Percentiles rank a stretch among this genome's conserved stretches.
These are phyloP conservation scores for Hura crepitans DNA, from an alignment of 441 rosid species.

Conservation along the genomic window DNA sequence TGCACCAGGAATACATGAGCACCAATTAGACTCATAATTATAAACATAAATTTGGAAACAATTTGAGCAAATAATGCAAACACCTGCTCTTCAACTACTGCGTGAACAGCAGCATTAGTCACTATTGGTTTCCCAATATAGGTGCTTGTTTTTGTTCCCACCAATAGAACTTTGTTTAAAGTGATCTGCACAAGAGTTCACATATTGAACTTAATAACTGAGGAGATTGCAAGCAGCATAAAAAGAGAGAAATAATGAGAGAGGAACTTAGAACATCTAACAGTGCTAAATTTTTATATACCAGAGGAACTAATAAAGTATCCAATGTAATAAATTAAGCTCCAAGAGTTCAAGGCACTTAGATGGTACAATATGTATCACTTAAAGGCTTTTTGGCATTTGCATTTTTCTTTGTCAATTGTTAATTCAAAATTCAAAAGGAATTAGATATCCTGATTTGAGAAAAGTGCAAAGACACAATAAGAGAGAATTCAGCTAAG, in stretches of 20 bases:
- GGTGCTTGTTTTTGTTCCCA: constrained; percentile 75
- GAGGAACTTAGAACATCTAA: neutral
- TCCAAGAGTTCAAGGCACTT: neutral
- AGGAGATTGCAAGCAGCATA: neutral
- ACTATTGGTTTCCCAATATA: constrained; percentile 89
- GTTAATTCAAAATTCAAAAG: neutral
- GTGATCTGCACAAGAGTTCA: constrained; percentile 46
- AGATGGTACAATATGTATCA: neutral
- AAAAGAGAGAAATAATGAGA: neutral
- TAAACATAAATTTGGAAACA: neutral
- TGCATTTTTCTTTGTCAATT: neutral
- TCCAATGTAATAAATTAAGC: neutral
- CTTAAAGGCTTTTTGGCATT: neutral
- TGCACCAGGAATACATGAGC: constrained; percentile 27
- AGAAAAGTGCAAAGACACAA: neutral
- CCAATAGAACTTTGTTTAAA: constrained; percentile 86
- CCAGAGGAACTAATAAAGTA: neutral
- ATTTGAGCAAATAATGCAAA: constrained; percentile 1
- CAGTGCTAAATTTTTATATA: neutral
- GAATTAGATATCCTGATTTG: neutral
- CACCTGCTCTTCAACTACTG: constrained; percentile 91
- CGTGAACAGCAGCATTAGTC: constrained; percentile 89
- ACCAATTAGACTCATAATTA: neutral
- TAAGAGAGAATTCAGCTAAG: neutral
- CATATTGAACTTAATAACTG: constrained; percentile 1